Base-by-base conservation (phyloP, 345 rosid genomes). In the Aquilaria malaccensis region DNA sequence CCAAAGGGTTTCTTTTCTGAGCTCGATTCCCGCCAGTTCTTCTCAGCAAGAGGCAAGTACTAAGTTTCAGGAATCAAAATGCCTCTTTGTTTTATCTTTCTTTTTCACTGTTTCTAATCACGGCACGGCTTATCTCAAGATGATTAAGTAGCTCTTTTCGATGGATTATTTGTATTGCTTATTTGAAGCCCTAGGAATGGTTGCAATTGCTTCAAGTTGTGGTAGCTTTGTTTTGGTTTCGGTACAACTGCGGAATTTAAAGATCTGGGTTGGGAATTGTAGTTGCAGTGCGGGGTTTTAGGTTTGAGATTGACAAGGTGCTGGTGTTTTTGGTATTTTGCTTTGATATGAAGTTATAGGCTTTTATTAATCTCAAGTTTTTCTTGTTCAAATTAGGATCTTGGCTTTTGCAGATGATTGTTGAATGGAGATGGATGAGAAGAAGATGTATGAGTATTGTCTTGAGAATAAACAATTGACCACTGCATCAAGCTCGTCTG, bases 401-500 rank as follows among this genome's bases (percentile, higher is more conserved):
- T 15, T 15, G 66, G 75, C 71, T 64, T 72, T 76, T 67, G 62
- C 71, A 69, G 74, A 70, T 80, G 81, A 69, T 66, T 70, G 70
- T 66, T 75, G 84, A 56, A 69, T 15, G 63, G 84, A 64, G 73
- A 81, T 73, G 83, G 80, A 65, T 70, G 86, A 85, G 72, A 69
- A 64, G 46, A 83, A 68, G 68, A 55, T 62, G 29, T 91, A 89
- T 70, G 86, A 79, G 75, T 65, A 78, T 66, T 87, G 99, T 76
- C 81, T 81, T 64, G 97, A 84, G 72, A 93, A 93, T 77, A 93
- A 83, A 70, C 97, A 93, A 78, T 77, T 76, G 70, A 76, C 77
- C 0, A 82, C 92, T 29, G 88, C 87, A 59, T 85, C 96, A 2
- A 79, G 81, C 72, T 81, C 96, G 4, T 84, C 96, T 60, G 13